Percentiles rank a stretch among this genome's conserved stretches.
These are phyloP conservation scores for Aphanomyces stellatus DNA, from an alignment of 352 stramenopile genomes.

Conservation along the genomic window DNA sequence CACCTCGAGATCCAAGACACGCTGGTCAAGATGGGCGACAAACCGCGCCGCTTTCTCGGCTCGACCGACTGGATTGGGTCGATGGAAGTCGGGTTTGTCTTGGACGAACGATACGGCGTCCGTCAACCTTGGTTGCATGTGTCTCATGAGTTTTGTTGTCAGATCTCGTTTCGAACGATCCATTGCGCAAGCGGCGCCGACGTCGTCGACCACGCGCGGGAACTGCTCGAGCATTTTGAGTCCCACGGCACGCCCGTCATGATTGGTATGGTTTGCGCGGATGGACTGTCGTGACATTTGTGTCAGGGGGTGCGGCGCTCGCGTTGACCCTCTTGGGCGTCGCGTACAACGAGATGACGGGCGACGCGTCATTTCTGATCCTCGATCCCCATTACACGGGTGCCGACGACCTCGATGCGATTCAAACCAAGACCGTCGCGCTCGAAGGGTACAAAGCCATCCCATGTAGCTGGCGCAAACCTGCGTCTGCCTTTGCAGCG, in stretches of 20 bases:
- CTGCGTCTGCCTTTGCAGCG: slow-evolving; percentile 43
- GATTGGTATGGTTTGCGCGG: slow-evolving; percentile 32
- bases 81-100: slow-evolving; percentile 74
- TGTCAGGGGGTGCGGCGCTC: slow-evolving; percentile 47
- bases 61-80: slow-evolving; percentile 79
- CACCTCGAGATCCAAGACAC: slow-evolving; percentile 68
- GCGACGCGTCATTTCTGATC: slow-evolving; percentile 65
- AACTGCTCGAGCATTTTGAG: slow-evolving; percentile 69
- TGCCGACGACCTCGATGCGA: slow-evolving; percentile 47
- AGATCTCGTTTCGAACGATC: slow-evolving; percentile 50
- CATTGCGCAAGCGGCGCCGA: slow-evolving; percentile 46
- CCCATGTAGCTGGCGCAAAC: slow-evolving; percentile 55
- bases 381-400: slow-evolving; percentile 78
- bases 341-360: slow-evolving; percentile 47
- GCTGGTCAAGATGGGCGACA: slow-evolving; percentile 75
- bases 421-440: slow-evolving; percentile 46
- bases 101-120: slow-evolving; percentile 66
- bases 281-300: neutral
- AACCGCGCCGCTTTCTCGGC: slow-evolving; percentile 49
- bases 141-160: neutral
- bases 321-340: slow-evolving; percentile 79
- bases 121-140: neutral
- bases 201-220: slow-evolving; percentile 47
- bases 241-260: slow-evolving; percentile 77
- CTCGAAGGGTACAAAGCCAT: slow-evolving; percentile 74